phyloP scores from a whole-genome alignment of 2,329 filamentous ascomycete species.

The Ambrosiella beaveri region DNA sequence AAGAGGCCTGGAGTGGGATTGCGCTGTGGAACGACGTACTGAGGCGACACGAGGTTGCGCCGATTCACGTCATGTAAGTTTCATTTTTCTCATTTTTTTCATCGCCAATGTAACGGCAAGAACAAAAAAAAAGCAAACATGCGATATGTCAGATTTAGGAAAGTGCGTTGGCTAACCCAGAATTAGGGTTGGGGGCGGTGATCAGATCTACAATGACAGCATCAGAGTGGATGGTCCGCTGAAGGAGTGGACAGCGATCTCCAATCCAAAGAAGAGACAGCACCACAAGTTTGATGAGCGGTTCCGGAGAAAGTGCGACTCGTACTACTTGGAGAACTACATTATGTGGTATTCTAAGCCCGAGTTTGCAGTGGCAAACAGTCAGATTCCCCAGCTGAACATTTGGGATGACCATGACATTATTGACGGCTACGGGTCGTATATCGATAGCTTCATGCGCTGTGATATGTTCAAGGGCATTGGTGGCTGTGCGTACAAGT shows the following conservation, averaged over 20 bases:
- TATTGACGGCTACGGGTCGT: slow-evolving; percentile 85
- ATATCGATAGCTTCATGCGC: slow-evolving; percentile 83
- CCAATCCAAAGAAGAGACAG: slow-evolving; percentile 67
- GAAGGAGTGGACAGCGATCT: slow-evolving; percentile 64
- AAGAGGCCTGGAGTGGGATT: slow-evolving; percentile 75
- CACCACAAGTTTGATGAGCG: slow-evolving; percentile 60
- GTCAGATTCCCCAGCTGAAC: slow-evolving; percentile 89
- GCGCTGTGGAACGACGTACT: slow-evolving; percentile 89
- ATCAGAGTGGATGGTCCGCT: slow-evolving; percentile 74
- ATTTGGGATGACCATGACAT: slow-evolving; percentile 98
- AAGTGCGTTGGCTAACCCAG: background rate
- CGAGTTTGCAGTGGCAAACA: slow-evolving; percentile 70
- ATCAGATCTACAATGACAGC: slow-evolving; percentile 93
- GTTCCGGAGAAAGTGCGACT: slow-evolving; percentile 68
- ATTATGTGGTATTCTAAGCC: slow-evolving; percentile 67
- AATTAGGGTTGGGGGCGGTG: slow-evolving; percentile 57
- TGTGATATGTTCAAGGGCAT: slow-evolving; percentile 84
- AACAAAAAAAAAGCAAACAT: background rate
- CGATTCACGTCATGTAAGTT: slow-evolving; percentile 76
- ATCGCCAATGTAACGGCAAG: too few relatives aligned
- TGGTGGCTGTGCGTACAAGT: slow-evolving; percentile 86
- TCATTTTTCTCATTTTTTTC: background rate
- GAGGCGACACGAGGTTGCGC: slow-evolving; percentile 58
- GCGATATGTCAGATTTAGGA: background rate
- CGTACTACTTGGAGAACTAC: slow-evolving; percentile 85